A percentile compares a stretch with the other conserved stretches of the same genome.
phyloP scores from a whole-genome alignment of 169 alveolate species.

The Theileria orientalis region DNA sequence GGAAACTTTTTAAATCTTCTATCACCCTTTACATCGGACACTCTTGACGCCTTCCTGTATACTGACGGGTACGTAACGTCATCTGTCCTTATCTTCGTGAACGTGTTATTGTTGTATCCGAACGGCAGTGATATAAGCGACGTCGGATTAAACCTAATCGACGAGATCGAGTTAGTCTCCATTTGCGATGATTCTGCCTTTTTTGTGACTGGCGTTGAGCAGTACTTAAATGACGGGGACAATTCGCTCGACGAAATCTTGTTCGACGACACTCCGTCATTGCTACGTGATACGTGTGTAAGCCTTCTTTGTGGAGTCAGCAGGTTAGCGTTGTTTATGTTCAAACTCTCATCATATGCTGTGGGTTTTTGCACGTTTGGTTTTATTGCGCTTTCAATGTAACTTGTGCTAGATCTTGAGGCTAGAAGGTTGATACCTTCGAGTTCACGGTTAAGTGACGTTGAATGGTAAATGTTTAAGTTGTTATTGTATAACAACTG shows the following conservation, averaged over 20 bases:
- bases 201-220: background rate
- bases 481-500: no score
- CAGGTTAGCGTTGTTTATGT: no score
- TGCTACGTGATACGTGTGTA: no score
- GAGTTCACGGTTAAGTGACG: slow-evolving; percentile 2
- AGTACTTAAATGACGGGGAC: background rate
- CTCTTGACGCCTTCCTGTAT: slow-evolving; percentile 11
- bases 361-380: no score
- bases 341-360: no score
- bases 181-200: background rate
- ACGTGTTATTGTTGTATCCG: slow-evolving; percentile 53
- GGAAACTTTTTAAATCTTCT: background rate
- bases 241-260: background rate
- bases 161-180: slow-evolving; percentile 17
- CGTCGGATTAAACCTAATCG: slow-evolving; percentile 50
- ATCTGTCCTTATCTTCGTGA: slow-evolving; percentile 38
- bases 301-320: no score
- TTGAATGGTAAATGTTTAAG: background rate
- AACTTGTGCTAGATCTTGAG: no score
- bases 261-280: no score
- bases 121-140: slow-evolving; percentile 49
- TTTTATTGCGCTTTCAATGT: no score
- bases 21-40: background rate
- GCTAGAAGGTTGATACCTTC: slow-evolving; percentile 14
- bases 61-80: slow-evolving; percentile 41